Conservation (phyloP, 768 basidiomycete genomes). For the Heimioporus sp. region DNA sequence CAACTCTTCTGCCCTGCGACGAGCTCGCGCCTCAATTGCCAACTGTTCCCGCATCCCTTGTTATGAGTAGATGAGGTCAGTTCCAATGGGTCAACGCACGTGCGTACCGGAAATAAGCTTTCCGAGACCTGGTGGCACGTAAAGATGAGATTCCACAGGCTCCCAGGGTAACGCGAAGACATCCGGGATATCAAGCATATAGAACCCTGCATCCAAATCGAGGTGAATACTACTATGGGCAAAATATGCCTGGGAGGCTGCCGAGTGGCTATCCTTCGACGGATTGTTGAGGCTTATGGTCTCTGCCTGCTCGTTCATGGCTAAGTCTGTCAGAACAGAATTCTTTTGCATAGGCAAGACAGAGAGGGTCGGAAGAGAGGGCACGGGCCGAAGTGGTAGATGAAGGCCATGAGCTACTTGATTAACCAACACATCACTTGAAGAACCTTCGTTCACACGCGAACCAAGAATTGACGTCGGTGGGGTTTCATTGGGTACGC, state of each 20-base stretch:
- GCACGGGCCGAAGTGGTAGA: background rate
- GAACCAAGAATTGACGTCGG: background rate
- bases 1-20: slow-evolving; percentile 31
- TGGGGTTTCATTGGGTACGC: background rate
- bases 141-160: slow-evolving; percentile 25
- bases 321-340: background rate
- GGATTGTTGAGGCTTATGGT: background rate
- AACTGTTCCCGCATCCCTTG: slow-evolving; percentile 36
- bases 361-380: background rate
- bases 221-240: background rate
- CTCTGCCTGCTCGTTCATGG: background rate
- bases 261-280: background rate
- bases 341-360: background rate
- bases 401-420: background rate
- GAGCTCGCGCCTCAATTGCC: slow-evolving; percentile 29
- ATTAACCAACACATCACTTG: background rate
- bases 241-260: background rate
- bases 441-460: background rate
- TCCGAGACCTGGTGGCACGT: slow-evolving; percentile 35
- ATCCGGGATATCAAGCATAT: slow-evolving; percentile 35
- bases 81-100: background rate
- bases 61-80: background rate
- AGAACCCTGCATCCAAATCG: slow-evolving; percentile 24
- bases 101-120: slow-evolving; percentile 35
- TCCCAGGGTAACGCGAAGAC: slow-evolving; percentile 34